A percentile compares a stretch with the other conserved stretches of the same genome.
Conservation (phyloP, 208 protist species). For the Trypanosoma brucei region DNA sequence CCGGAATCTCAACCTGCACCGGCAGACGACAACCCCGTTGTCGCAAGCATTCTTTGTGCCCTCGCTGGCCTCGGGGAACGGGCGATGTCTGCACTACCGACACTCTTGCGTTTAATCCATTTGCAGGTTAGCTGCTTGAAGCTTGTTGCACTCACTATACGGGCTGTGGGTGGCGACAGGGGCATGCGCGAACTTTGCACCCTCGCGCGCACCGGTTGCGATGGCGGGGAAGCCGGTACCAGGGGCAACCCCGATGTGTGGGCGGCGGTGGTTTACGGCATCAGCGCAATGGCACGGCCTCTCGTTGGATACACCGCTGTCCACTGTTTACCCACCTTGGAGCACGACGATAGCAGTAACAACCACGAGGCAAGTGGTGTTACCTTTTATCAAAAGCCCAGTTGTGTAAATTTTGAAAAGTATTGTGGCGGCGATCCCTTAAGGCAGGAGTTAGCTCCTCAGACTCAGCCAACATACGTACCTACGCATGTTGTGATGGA, state of each 20-base stretch:
- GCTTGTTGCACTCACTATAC: conserved; percentile 56
- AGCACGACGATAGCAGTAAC: background rate
- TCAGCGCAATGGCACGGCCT: conserved; percentile 33
- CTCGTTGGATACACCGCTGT: conserved; percentile 61
- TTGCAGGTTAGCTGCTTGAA: conserved; percentile 14
- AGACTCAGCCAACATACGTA: conserved; percentile 40
- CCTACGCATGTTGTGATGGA: conserved; percentile 52
- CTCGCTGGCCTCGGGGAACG: conserved; percentile 47
- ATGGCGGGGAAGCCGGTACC: background rate
- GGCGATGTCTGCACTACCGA: conserved; percentile 25
- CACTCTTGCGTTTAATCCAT: conserved; percentile 37
- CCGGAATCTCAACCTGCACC: background rate
- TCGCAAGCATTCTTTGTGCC: conserved; percentile 40
- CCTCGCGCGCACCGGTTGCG: conserved; percentile 1
- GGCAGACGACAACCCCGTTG: background rate
- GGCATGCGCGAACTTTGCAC: conserved; percentile 22
- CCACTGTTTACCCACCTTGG: conserved; percentile 24
- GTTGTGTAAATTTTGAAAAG: conserved; percentile 6
- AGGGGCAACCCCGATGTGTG: conserved; percentile 4
- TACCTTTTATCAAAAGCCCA: conserved; percentile 24
- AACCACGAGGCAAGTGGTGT: background rate
- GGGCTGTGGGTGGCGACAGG: conserved; percentile 39
- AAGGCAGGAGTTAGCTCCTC: conserved; percentile 15
- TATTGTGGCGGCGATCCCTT: background rate
- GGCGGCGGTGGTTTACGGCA: conserved; percentile 32